Evolutionary conservation across 2,329 filamentous ascomycete species (phyloP).

Genomic region (Pseudopyricularia cyperi): DNA sequence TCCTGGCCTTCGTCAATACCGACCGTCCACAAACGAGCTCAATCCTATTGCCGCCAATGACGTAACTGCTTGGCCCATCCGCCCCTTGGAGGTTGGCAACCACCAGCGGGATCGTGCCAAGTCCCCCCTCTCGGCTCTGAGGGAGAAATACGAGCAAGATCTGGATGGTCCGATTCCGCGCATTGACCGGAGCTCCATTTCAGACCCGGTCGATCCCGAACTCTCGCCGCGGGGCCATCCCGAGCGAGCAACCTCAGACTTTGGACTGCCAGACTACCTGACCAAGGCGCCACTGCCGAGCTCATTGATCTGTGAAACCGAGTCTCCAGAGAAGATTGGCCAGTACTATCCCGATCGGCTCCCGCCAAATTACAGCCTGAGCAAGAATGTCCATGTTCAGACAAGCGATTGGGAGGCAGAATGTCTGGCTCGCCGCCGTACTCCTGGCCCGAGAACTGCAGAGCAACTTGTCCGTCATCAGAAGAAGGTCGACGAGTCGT

Average conservation of each 20-base stretch:
- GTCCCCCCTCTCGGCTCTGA: background rate
- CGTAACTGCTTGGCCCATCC: background rate
- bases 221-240: background rate
- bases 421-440: background rate
- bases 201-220: background rate
- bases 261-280: constrained; percentile 6
- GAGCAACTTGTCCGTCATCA: constrained; percentile 31
- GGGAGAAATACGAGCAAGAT: background rate
- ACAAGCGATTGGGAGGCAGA: background rate
- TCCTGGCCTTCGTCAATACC: constrained; percentile 37
- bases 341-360: constrained; percentile 18
- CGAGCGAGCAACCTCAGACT: background rate
- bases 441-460: constrained; percentile 9
- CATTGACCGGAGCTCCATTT: background rate
- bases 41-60: background rate
- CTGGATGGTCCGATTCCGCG: background rate
- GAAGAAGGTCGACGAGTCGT: constrained; percentile 78
- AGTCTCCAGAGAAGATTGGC: constrained; percentile 13
- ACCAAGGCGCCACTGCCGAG: constrained; percentile 9
- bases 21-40: constrained; percentile 26
- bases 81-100: background rate
- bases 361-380: constrained; percentile 15
- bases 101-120: background rate
- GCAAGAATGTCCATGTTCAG: constrained; percentile 9
- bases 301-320: constrained; percentile 7